Conservation (phyloP, 352 stramenopile species). For the Halophytophthora batemanensis region DNA sequence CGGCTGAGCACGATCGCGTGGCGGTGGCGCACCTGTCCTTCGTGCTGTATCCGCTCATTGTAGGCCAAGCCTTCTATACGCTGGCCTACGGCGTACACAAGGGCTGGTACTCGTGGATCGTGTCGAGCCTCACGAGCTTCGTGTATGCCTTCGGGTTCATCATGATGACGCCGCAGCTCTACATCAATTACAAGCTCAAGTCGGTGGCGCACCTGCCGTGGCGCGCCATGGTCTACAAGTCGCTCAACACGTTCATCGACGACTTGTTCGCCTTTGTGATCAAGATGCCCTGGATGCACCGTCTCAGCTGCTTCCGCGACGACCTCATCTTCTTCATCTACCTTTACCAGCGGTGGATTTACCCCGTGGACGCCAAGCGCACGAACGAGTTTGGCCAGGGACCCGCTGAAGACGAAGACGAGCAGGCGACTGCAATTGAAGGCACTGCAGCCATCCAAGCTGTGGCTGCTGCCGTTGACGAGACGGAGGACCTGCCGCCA, state of each 20-base stretch:
- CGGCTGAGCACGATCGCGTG: conserved; percentile 81
- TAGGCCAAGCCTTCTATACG: conserved; percentile 94
- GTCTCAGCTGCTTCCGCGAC: conserved; percentile 97
- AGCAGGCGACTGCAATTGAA: conserved; percentile 30
- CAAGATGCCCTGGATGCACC: conserved; percentile 95
- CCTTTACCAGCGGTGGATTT: conserved; percentile 98
- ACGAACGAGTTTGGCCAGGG: conserved; percentile 94
- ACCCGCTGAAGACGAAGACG: conserved; percentile 46
- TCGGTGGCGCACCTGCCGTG: conserved; percentile 95
- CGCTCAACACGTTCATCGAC: conserved; percentile 94
- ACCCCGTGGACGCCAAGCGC: conserved; percentile 89
- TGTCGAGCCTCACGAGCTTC: conserved; percentile 96
- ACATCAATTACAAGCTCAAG: conserved; percentile 99
- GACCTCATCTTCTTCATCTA: conserved; percentile 99
- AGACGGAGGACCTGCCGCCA: conserved; percentile 15
- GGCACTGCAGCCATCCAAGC: conserved; percentile 4
- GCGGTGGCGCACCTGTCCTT: conserved; percentile 82
- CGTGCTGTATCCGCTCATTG: conserved; percentile 86
- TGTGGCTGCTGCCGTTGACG: conserved; percentile 7
- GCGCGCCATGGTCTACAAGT: conserved; percentile 98
- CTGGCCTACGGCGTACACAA: conserved; percentile 93
- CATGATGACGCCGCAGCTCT: conserved; percentile 98
- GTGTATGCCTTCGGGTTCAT: conserved; percentile 99
- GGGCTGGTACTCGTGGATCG: conserved; percentile 97
- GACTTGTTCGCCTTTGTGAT: conserved; percentile 92